Base-by-base conservation (phyloP, 345 rosid genomes). In the Alliaria petiolata region DNA sequence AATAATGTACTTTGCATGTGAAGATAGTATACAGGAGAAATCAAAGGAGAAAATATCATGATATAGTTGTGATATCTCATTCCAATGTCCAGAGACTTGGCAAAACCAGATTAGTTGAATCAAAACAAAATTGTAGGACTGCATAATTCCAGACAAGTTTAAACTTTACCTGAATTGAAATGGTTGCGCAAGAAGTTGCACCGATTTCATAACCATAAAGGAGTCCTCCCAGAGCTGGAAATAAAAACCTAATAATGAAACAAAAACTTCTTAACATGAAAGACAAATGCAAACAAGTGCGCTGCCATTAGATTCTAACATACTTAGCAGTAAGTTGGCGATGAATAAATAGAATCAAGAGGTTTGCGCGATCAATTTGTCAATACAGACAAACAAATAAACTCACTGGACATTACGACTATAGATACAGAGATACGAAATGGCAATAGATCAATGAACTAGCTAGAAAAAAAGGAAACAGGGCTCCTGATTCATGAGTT, bases 181-280 rank as follows among this genome's bases (percentile, higher is more conserved):
- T 87, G 57, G 89, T 88, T 42, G 98, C 98, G 76, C 93, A 90
- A n/a, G 98, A 93, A 6, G 98, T 93, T 71, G 97, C 72, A 51
- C 98, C 96, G 69, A 93, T 93, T 76, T 93, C 98, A 71, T 93
- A 93, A 63, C 98, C 97, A 81, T 90, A 93, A 22, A 93, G 83
- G 31, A 90, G 79, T 57, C 98, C 98, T 60, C 98, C 98, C n/a
- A 93, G 85, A 71, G 98, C 98, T 15, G 98, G 98, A 81, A 93
- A 93, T 6, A 93, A 72, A 81, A 93, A 93, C 78, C 98, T 93
- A 84, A 58, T 77, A 79, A 59, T 50, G 81, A 57, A 53, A 52
- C 43, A 74, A 43, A 56, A 47, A 58, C 59, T 25, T n/a, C 39
- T 67, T 71, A 64, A 36, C 31, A 67, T 12, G 66, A 35, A 65